A percentile compares a stretch with the other conserved stretches of the same genome.
These are phyloP conservation scores for Salix koriyanagi DNA, from an alignment of 345 rosid species.

Conservation along the genomic window DNA sequence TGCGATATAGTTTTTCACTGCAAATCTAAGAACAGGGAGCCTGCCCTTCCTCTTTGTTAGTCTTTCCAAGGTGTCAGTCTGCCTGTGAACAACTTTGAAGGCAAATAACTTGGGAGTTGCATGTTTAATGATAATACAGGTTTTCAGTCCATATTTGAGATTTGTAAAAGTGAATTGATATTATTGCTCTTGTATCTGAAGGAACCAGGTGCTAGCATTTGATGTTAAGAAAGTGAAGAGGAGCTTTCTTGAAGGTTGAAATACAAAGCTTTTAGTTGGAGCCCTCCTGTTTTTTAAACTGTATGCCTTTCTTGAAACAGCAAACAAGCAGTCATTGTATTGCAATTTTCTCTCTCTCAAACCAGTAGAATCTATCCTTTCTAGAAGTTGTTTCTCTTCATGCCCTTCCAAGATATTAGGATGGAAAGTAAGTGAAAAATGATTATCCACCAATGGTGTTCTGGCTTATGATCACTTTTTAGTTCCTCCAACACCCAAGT, in stretches of 20 bases:
- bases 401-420: background rate
- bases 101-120: background rate
- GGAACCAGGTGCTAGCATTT: background rate
- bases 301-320: background rate
- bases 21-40: background rate
- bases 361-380: background rate
- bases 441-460: background rate
- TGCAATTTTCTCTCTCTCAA: background rate
- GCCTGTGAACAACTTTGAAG: background rate
- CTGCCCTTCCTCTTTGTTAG: background rate
- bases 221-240: background rate
- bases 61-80: background rate
- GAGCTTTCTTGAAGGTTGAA: background rate
- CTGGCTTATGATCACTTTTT: background rate
- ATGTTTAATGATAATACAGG: background rate
- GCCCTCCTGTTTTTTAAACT: background rate
- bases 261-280: background rate
- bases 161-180: background rate
- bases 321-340: background rate
- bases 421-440: background rate
- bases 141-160: background rate
- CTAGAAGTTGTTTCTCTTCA: background rate
- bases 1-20: background rate
- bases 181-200: background rate
- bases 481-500: background rate